Percentiles rank a stretch among this genome's conserved stretches.
Evolutionary conservation across 495 filamentous ascomycete genomes (phyloP).

Genomic region (Neurospora sp.): DNA sequence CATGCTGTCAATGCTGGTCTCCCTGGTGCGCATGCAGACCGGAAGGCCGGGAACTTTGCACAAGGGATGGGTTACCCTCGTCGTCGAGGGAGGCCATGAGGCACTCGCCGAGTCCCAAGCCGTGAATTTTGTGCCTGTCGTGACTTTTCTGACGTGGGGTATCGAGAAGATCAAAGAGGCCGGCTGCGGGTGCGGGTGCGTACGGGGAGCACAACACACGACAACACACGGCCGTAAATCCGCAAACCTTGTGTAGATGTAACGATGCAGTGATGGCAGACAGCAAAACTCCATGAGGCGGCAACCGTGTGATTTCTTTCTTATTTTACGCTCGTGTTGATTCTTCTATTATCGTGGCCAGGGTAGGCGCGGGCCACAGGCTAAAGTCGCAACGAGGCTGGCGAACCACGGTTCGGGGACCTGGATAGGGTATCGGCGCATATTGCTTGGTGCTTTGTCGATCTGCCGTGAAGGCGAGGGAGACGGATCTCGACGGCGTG

Average conservation of each 20-base stretch:
- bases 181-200: neutral
- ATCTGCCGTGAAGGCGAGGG: neutral
- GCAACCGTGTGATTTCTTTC: neutral
- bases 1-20: neutral
- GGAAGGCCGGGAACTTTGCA: conserved; percentile 18
- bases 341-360: neutral
- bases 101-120: neutral
- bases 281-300: neutral
- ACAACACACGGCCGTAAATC: conserved; percentile 14
- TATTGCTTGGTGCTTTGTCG: neutral
- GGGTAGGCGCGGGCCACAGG: neutral
- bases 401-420: neutral
- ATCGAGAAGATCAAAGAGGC: neutral
- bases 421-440: neutral
- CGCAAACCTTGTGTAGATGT: neutral
- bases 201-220: conserved; percentile 10
- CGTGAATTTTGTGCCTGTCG: neutral
- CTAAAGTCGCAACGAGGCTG: neutral
- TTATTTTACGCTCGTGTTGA: neutral
- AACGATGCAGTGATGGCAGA: neutral
- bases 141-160: neutral
- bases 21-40: conserved; percentile 11
- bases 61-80: neutral
- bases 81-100: neutral
- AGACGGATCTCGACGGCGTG: neutral